Percentiles rank a stretch among this genome's conserved stretches.
Evolutionary conservation across 495 filamentous ascomycete genomes (phyloP).

Genomic region (Astrothelium macrocarpum): DNA sequence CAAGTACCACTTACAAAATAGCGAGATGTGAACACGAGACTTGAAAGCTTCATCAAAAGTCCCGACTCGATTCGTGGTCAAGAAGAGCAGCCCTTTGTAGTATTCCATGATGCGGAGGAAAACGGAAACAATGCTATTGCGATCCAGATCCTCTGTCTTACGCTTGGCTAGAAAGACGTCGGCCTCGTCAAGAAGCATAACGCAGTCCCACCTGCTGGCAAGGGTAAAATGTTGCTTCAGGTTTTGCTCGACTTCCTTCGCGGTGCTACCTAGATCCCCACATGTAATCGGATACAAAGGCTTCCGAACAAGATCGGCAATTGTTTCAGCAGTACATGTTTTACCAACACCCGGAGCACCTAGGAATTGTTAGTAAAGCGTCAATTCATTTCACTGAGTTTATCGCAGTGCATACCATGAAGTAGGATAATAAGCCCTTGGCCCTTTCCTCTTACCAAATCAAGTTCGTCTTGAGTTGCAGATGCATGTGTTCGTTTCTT

Average conservation of each 20-base stretch:
- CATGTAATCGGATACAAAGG: neutral
- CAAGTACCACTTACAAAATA: neutral
- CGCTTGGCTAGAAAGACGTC: conserved; percentile 36
- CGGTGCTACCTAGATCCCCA: neutral
- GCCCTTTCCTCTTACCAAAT: conserved; percentile 9
- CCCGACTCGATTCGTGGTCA: neutral
- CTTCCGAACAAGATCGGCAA: neutral
- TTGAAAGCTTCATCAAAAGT: neutral
- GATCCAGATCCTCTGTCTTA: conserved; percentile 29
- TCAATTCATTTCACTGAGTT: neutral
- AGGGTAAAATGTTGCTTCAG: conserved; percentile 74
- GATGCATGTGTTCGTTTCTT: neutral
- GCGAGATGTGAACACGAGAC: neutral
- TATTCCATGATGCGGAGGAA: conserved; percentile 44
- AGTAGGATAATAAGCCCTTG: conserved; percentile 11
- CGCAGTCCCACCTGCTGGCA: conserved; percentile 71
- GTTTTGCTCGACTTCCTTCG: conserved; percentile 50
- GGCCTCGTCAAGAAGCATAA: conserved; percentile 36
- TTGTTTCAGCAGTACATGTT: neutral
- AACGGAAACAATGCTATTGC: conserved; percentile 32
- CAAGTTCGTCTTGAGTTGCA: neutral
- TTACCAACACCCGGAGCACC: neutral
- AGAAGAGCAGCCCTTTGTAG: conserved; percentile 56
- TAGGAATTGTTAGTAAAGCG: neutral
- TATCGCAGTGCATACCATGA: conserved; percentile 1